phyloP scores from a whole-genome alignment of 768 basidiomycete genomes.

The Mrakia gelida region DNA sequence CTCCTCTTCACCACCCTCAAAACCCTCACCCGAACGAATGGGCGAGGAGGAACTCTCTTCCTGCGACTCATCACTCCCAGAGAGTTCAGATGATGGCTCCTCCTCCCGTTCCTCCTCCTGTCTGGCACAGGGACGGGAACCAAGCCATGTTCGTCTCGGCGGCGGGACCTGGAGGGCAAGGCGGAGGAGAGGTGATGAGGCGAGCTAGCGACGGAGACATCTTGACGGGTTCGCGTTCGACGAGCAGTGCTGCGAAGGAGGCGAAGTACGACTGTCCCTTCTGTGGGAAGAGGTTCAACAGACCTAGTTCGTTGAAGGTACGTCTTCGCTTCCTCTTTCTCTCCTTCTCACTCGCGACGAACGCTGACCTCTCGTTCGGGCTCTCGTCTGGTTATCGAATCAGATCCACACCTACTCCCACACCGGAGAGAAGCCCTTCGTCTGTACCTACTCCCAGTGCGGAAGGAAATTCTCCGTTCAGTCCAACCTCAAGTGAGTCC shows the following conservation, averaged over 20 bases:
- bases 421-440: constrained; percentile 30
- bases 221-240: background rate
- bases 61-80: background rate
- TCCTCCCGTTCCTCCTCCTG: background rate
- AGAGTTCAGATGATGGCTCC: constrained; percentile 9
- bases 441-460: constrained; percentile 5
- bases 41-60: constrained; percentile 6
- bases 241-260: constrained; percentile 7
- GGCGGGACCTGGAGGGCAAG: too few relatives aligned
- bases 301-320: constrained; percentile 25
- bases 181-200: background rate
- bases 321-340: background rate
- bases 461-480: constrained; percentile 30
- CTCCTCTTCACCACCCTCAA: background rate
- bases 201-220: constrained; percentile 14
- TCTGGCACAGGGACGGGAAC: constrained; percentile 11
- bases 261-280: constrained; percentile 22
- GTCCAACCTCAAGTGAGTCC: constrained; percentile 31
- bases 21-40: background rate
- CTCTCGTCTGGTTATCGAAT: too few relatives aligned
- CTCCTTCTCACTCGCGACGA: background rate
- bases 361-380: background rate
- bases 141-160: background rate
- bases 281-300: constrained; percentile 30
- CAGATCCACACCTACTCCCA: constrained; percentile 34